Conservation (phyloP, 495 filamentous ascomycete species). For the Neurospora sp. region DNA sequence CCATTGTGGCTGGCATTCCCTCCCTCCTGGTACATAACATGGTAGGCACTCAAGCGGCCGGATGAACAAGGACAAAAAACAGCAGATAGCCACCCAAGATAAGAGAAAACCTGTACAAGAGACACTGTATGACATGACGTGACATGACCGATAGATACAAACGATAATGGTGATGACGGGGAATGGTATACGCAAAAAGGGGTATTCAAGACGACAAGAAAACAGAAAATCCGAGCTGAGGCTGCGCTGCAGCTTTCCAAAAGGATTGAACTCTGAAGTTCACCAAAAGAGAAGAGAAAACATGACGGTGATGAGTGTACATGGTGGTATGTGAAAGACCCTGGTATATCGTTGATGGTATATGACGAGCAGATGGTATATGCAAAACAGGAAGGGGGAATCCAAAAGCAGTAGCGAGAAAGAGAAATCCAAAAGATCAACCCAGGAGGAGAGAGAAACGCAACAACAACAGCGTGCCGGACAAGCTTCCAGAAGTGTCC, state of each 20-base stretch:
- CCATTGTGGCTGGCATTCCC: neutral
- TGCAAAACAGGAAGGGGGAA: neutral
- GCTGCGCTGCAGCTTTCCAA: slow-evolving; percentile 6
- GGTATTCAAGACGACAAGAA: neutral
- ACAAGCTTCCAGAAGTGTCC: neutral
- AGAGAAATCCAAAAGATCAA: neutral
- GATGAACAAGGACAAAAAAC: neutral
- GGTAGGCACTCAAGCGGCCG: neutral
- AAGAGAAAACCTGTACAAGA: neutral
- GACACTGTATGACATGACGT: neutral
- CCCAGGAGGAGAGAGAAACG: neutral
- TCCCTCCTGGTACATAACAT: neutral
- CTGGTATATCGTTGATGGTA: neutral
- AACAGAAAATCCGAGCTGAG: neutral
- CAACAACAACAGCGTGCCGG: neutral
- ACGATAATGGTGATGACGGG: neutral
- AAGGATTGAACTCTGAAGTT: neutral
- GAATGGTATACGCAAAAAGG: neutral
- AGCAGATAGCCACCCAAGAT: neutral
- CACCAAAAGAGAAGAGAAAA: neutral
- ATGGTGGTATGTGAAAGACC: neutral
- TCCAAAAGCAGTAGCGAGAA: neutral
- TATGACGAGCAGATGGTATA: neutral
- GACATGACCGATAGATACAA: neutral
- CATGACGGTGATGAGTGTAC: neutral